Base-by-base conservation (phyloP, 2,329 filamentous ascomycete species). In the Blastomyces gilchristii region DNA sequence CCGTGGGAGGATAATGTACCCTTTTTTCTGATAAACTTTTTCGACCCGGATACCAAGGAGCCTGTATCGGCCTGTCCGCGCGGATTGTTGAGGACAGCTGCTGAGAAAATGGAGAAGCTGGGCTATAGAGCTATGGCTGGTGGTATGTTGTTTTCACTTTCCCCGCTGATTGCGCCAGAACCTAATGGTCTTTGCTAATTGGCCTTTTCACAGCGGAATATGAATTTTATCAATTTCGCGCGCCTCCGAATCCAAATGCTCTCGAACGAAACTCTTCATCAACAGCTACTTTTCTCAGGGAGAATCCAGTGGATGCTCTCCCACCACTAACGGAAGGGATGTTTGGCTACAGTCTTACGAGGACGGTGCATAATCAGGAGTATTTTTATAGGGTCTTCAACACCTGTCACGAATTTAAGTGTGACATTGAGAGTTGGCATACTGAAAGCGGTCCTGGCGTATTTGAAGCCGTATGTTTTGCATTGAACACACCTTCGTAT, bases 361-460 rank as follows among this genome's bases (percentile, higher is more conserved):
- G 91, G 28, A 89, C 92, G 0, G 85, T 92, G 1, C 90, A 95
- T 72, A 96, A 96, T 75, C 87, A 95, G 76, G 90, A 94, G 52
- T 96, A 93, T 78, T 97, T 89, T 78, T 96, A 96, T 74, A 85
- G 88, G 56, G 84, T 96, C 59, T 96, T 90, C 75, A 85, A 95
- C 67, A 84, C 87, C 0, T 95, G 91, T 77, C 81, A 83, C 67
- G 80, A 85, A 65, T 96, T 96, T 77, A 79, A 82, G 50, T 94
- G 90, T 71, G 83, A 88, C 66, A 89, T 97, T 58, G 92, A 97
- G 74, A 91, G 92, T 56, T 97, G 92, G 92, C 92, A 97, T 78
- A 96, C 92, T 9, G 92, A 97, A 78, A 92, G 88, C 68, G 92
- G 92, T 0, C 92, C 92, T 0, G 92, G 92, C 54, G 94, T 99